Evolutionary conservation across 2,329 filamentous ascomycete genomes (phyloP).

Genomic region (Aspergillus ochraceus): DNA sequence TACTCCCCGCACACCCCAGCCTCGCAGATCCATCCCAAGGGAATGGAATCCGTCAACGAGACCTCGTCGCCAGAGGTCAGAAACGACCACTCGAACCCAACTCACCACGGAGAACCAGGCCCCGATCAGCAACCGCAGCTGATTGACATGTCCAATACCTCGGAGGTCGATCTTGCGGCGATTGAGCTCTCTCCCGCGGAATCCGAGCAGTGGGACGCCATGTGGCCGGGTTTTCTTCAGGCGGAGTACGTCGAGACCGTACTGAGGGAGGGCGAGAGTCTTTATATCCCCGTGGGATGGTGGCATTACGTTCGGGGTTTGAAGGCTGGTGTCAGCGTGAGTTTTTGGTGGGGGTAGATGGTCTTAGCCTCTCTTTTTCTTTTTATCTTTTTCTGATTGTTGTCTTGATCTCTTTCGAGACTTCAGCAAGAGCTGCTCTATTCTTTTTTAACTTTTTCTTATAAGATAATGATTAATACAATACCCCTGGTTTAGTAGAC

Average conservation of each 20-base stretch:
- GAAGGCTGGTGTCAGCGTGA: slow-evolving; percentile 87
- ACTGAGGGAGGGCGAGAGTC: slow-evolving; percentile 74
- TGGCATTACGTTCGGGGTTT: slow-evolving; percentile 95
- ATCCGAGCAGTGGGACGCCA: slow-evolving; percentile 42
- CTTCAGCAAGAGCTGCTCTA: background rate
- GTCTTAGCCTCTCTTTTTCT: background rate
- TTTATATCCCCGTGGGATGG: slow-evolving; percentile 93
- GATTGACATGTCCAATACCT: slow-evolving; percentile 93
- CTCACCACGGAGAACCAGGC: slow-evolving; percentile 2
- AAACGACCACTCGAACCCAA: background rate
- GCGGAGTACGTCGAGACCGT: slow-evolving; percentile 73
- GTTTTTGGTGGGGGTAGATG: slow-evolving; percentile 86
- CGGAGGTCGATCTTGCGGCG: slow-evolving; percentile 71
- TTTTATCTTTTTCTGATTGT: background rate
- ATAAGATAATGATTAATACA: background rate
- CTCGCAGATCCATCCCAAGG: slow-evolving; percentile 41
- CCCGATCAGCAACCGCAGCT: slow-evolving; percentile 15
- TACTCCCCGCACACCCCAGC: slow-evolving; percentile 68
- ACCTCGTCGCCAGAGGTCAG: slow-evolving; percentile 1
- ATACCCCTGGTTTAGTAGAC: slow-evolving; percentile 1
- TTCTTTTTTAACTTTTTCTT: too few relatives aligned
- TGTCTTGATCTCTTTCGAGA: background rate
- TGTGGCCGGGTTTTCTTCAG: slow-evolving; percentile 57
- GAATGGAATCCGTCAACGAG: slow-evolving; percentile 36
- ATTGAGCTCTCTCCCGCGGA: slow-evolving; percentile 56